These are phyloP conservation scores for Colletotrichum graminicola DNA, from an alignment of 2,329 filamentous ascomycete genomes.

Conservation along the genomic window DNA sequence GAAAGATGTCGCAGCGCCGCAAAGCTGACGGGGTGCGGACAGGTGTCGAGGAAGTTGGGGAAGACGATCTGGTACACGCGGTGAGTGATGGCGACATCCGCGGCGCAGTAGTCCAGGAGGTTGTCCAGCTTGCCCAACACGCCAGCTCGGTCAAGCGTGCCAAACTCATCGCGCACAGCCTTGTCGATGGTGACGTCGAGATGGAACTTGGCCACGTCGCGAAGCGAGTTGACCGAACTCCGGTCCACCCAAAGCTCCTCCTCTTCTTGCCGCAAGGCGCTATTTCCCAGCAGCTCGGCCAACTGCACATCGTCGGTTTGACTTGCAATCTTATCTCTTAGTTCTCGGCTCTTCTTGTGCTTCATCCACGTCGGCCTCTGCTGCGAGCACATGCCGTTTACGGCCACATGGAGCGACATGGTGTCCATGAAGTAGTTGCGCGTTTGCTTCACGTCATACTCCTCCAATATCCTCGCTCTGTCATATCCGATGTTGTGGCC, in stretches of 20 bases:
- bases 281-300: constrained; percentile 75
- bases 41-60: constrained; percentile 87
- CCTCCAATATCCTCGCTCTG: constrained; percentile 86
- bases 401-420: constrained; percentile 97
- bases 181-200: constrained; percentile 94
- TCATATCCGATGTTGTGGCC: constrained; percentile 98
- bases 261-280: constrained; percentile 80
- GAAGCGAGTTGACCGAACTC: constrained; percentile 93
- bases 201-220: constrained; percentile 97
- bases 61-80: constrained; percentile 95
- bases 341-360: constrained; percentile 89
- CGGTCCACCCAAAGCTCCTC: constrained; percentile 96
- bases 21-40: constrained; percentile 97
- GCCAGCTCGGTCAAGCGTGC: constrained; percentile 79
- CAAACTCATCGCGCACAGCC: constrained; percentile 85
- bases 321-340: constrained; percentile 82
- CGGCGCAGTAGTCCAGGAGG: constrained; percentile 92
- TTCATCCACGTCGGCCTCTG: constrained; percentile 98
- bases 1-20: constrained; percentile 93
- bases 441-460: constrained; percentile 87
- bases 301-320: constrained; percentile 80
- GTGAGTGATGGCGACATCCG: constrained; percentile 93
- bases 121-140: constrained; percentile 81
- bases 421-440: constrained; percentile 93
- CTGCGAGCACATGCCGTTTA: constrained; percentile 98